Evolutionary conservation across 345 rosid species (phyloP), one percentile per base, ranked within the genome.

Genomic region (Iberis pinnata): DNA sequence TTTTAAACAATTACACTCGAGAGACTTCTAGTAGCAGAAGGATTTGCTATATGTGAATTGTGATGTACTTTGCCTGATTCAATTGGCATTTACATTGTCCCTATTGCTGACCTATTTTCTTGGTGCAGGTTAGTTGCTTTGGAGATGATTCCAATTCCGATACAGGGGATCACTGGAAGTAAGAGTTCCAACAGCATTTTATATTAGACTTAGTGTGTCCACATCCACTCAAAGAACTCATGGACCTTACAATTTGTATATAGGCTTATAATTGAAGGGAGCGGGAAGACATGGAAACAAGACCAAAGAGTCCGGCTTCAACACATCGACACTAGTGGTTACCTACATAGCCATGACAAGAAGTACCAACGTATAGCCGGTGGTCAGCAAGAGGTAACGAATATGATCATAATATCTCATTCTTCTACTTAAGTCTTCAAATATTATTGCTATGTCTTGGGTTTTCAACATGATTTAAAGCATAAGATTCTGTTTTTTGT

Each of bases 311-410:
- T 93, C 31, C 77, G 99, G 24, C 86, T 93, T 69, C 99, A 86
- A 24, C 99, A 93, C 69, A 73, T 93, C 43, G 99, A 93, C 78
- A 93, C 99, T 6, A 66, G 83, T 33, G 99, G 95, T 48, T 93
- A 82, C 65, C 75, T 93, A 36, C 99, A 93, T 61, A 88, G 99
- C 63, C 99, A 93, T 51, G 85, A 86, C 81, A 93, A 88, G 79
- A 93, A 83, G 68, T 93, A 88, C 78, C 76, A 80, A 57, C 78
- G 97, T n/a, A 83, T 88, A 42, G 99, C 97, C 45, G 99, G 99
- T 51, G 97, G 95, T n/a, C 99, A 93, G 66, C 99, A 93, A 64
- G 99, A 93, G 95, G 97, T 88, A 63, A 70, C n/a, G n/a, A n/a
- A n/a, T n/a, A n/a, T n/a, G 69, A 3, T 18, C 33, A 1, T 9